Percentiles rank a stretch among this genome's conserved stretches.
These are phyloP conservation scores for Vitis labrusca DNA, from an alignment of 164 flowering plant species.

Conservation along the genomic window DNA sequence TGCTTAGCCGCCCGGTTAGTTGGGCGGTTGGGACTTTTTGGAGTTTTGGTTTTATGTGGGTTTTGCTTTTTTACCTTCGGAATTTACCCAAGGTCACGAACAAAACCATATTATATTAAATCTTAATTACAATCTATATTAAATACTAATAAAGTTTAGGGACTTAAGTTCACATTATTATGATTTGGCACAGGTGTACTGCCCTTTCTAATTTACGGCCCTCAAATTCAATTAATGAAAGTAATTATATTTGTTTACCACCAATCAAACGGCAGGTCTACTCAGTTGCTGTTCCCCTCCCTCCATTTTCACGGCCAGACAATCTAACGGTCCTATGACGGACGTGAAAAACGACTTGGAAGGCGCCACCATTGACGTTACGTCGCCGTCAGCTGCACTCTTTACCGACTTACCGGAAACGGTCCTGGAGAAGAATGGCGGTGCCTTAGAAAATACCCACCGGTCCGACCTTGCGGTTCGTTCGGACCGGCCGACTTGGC, in stretches of 20 bases:
- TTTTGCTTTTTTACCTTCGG: too few species aligned
- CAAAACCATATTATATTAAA: too few species aligned
- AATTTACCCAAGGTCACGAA: too few species aligned
- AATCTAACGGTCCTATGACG: constrained; percentile 18
- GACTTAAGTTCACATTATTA: too few species aligned
- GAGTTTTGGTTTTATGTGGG: too few species aligned
- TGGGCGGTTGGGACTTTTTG: too few species aligned
- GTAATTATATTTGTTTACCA: background rate
- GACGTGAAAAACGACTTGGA: constrained; percentile 4
- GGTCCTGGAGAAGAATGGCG: constrained; percentile 20
- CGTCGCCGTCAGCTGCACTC: constrained; percentile 12
- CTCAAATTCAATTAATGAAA: background rate
- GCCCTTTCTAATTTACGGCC: too few species aligned
- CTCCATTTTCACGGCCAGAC: constrained; percentile 8
- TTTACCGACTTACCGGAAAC: constrained; percentile 10
- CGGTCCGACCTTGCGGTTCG: constrained; percentile 16
- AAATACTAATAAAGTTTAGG: too few species aligned
- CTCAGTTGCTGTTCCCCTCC: background rate
- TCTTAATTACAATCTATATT: too few species aligned
- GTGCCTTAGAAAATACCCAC: constrained; percentile 25
- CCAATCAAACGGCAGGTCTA: constrained; percentile 5
- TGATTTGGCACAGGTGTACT: too few species aligned
- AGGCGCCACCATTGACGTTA: background rate
- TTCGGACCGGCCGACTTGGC: constrained; percentile 3
- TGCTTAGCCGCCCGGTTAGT: too few species aligned